Percentiles rank a stretch among this genome's conserved stretches.
These are phyloP conservation scores for Dunaliella sp. DNA, from an alignment of 139 green algal genomes.

Conservation along the genomic window DNA sequence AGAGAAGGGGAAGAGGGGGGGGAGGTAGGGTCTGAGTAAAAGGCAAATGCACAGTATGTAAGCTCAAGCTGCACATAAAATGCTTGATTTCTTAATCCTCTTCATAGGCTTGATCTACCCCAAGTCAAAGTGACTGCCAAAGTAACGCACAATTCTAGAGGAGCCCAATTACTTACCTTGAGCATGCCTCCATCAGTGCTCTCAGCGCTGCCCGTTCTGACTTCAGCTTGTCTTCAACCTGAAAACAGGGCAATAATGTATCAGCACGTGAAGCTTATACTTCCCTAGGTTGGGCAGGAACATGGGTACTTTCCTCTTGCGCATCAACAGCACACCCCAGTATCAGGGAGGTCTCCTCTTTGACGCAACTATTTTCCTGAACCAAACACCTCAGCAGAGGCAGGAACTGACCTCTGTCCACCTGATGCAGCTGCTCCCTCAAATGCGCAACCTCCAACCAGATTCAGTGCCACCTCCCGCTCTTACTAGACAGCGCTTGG, in stretches of 20 bases:
- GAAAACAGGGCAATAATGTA: not conserved
- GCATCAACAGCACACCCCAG: not conserved
- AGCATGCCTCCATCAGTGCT: slow-evolving; percentile 26
- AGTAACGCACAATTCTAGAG: not conserved
- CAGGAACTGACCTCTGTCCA: not conserved
- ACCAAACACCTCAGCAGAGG: not conserved
- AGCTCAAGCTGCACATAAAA: not conserved
- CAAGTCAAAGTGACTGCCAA: too few relatives aligned
- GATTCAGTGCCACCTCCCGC: not conserved
- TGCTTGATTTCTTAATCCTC: not conserved
- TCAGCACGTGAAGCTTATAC: not conserved
- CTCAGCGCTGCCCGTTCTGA: not conserved
- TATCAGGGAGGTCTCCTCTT: too few relatives aligned
- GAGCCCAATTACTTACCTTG: slow-evolving; percentile 1
- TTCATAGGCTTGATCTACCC: too few relatives aligned
- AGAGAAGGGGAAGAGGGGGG: not conserved
- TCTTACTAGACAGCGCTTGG: slow-evolving; percentile 7
- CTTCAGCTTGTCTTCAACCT: not conserved
- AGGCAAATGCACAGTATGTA: not conserved
- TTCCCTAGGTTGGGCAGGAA: too few relatives aligned
- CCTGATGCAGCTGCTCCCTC: not conserved
- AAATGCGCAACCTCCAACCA: too few relatives aligned
- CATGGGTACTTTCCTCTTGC: not conserved
- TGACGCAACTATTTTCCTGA: not conserved
- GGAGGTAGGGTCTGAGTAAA: not conserved